Base-by-base conservation (phyloP, 495 filamentous ascomycete genomes). In the Talaromyces borbonicus region DNA sequence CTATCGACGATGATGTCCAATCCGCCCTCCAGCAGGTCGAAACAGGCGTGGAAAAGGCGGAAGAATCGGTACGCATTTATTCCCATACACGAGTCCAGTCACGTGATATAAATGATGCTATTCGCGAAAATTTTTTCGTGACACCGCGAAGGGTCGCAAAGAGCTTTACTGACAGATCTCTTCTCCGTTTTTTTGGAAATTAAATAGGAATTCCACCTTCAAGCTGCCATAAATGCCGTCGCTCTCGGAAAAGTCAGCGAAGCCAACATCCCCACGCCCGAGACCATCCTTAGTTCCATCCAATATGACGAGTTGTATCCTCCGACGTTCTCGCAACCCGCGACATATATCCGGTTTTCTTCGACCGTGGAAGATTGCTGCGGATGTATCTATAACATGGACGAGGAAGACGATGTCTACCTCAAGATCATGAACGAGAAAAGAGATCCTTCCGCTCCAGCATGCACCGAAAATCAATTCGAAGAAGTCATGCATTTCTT, bases 261-360 rank as follows among this genome's bases (percentile, higher is more conserved):
- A 51, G 74, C 81, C 36, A 80, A 84, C 52, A 88, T 98, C 55
- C 92, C 92, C 26, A 93, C 92, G 25, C 92, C 90, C 38, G 77
- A 90, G 56, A 81, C 89, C 61, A 73, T 82, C 51, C 64, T 69
- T 56, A 87, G 83, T 57, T 74, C 73, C 43, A 74, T 86, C 52
- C 74, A 81, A 60, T 98, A 95, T 84, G 86, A 90, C 55, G 72
- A 83, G 50, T 77, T 95, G 43, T 97, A 97, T 60, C 78, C 85
- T 25, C 78, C 75, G 40, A 64, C 68, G 35, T 94, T 89, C 66
- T 74, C 77, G 57, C 81, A 92, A 57, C 87, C 93, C 24, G 79
- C 83, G 50, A 89, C 88, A 43, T 97, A 96, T 66, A 95, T 97
- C 57, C 87, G 92, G 59, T 98, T 94, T 70, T 95, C 90, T 47